A percentile compares a stretch with the other conserved stretches of the same genome.
Conservation (phyloP, 2,329 filamentous ascomycete species). For the Penicillium freii region DNA sequence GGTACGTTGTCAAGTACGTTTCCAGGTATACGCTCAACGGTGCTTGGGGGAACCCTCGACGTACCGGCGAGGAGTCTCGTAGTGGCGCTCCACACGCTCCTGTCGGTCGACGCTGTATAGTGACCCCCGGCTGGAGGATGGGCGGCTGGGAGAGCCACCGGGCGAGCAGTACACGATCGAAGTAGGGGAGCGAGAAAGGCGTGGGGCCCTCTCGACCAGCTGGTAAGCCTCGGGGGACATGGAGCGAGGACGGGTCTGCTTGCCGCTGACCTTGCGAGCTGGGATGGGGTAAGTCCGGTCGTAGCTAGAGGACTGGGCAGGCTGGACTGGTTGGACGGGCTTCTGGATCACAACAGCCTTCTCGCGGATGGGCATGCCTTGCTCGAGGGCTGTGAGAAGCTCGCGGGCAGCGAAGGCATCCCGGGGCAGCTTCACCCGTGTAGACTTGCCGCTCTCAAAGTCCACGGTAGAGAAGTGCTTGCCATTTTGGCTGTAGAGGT, state of each 20-base stretch:
- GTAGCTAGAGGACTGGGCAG: slow-evolving; percentile 27
- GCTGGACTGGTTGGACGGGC: slow-evolving; percentile 17
- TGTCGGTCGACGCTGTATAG: slow-evolving; percentile 36
- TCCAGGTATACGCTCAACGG: slow-evolving; percentile 19
- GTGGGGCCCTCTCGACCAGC: slow-evolving; percentile 18
- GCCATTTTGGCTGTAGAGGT: slow-evolving; percentile 38
- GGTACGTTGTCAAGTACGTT: not conserved
- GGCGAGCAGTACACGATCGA: slow-evolving; percentile 38
- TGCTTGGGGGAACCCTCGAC: slow-evolving; percentile 32
- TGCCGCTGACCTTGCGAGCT: slow-evolving; percentile 18
- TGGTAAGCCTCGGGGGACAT: slow-evolving; percentile 17
- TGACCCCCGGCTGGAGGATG: slow-evolving; percentile 38
- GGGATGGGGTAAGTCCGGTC: slow-evolving; percentile 33
- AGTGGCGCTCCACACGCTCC: slow-evolving; percentile 35
- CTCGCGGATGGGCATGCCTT: slow-evolving; percentile 35
- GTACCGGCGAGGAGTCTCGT: slow-evolving; percentile 26
- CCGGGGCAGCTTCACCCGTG: slow-evolving; percentile 45
- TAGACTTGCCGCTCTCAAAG: slow-evolving; percentile 37
- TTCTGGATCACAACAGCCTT: slow-evolving; percentile 12
- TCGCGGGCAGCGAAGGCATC: slow-evolving; percentile 35
- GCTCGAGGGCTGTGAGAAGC: slow-evolving; percentile 45
- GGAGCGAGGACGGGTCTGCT: slow-evolving; percentile 17
- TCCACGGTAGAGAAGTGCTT: slow-evolving; percentile 45
- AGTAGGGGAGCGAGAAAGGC: slow-evolving; percentile 26
- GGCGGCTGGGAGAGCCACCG: slow-evolving; percentile 34